Conservation (phyloP, 345 rosid genomes). For the Arabidopsis suecica region DNA sequence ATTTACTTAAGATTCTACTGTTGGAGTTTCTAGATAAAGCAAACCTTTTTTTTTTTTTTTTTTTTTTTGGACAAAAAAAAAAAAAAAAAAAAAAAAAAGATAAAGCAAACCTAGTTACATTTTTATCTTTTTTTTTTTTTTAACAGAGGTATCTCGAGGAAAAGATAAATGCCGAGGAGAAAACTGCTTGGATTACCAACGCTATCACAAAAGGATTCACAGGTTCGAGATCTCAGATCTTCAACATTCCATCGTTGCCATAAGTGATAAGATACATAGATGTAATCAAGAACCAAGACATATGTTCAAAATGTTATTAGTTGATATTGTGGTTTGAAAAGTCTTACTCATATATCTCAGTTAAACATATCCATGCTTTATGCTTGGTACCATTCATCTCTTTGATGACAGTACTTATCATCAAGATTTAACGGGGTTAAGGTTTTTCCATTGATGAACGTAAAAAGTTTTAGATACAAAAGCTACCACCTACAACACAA, state of each 20-base stretch:
- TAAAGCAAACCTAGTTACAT: neutral
- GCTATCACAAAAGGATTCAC: constrained; percentile 71
- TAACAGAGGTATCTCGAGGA: constrained; percentile 61
- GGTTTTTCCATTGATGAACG: too few relatives aligned
- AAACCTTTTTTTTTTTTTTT: neutral
- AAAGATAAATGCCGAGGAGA: constrained; percentile 56
- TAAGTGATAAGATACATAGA: too few relatives aligned
- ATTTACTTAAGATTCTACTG: neutral
- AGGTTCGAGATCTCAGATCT: constrained; percentile 46
- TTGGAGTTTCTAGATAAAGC: neutral
- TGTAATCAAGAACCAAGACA: constrained; percentile 3
- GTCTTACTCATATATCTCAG: constrained; percentile 7
- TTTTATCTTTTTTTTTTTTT: neutral
- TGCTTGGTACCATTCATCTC: constrained; percentile 17
- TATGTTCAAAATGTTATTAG: too few relatives aligned
- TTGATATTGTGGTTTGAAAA: neutral
- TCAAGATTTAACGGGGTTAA: too few relatives aligned
- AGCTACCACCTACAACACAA: too few relatives aligned
- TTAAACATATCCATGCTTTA: neutral
- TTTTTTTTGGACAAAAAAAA: too few relatives aligned
- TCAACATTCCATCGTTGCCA: too few relatives aligned
- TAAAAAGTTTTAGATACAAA: too few relatives aligned
- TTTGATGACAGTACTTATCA: neutral
- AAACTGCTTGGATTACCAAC: constrained; percentile 52
- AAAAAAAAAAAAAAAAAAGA: too few relatives aligned